These are phyloP conservation scores for Lachnellula hyalina DNA, from an alignment of 2,329 filamentous ascomycete species.

Conservation along the genomic window DNA sequence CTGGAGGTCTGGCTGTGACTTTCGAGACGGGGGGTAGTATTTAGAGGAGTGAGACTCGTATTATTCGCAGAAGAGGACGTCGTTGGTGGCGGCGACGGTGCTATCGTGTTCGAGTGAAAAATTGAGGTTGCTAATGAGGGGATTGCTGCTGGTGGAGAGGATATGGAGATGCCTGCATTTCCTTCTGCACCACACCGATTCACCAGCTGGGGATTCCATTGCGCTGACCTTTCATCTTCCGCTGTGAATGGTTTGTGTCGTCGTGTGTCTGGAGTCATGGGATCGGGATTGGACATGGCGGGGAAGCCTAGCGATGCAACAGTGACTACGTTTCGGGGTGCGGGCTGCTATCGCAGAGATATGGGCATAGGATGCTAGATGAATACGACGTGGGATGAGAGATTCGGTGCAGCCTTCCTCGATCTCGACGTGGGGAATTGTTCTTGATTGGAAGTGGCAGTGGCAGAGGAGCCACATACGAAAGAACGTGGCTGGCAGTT, in stretches of 20 bases:
- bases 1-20: constrained; percentile 18
- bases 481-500: neutral
- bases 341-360: constrained; percentile 4
- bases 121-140: constrained; percentile 10
- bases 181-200: constrained; percentile 13
- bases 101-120: constrained; percentile 37
- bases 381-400: neutral
- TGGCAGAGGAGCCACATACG: constrained; percentile 6
- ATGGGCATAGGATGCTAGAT: neutral
- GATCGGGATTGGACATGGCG: constrained; percentile 22
- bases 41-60: constrained; percentile 18
- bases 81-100: constrained; percentile 32
- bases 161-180: constrained; percentile 10
- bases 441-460: constrained; percentile 10
- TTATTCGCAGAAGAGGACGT: constrained; percentile 6
- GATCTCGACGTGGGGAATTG: constrained; percentile 11
- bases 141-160: constrained; percentile 6
- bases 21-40: constrained; percentile 21
- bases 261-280: constrained; percentile 15
- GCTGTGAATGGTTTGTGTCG: constrained; percentile 7
- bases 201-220: constrained; percentile 5
- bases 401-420: constrained; percentile 12
- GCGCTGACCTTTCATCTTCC: constrained; percentile 4
- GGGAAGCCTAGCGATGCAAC: constrained; percentile 5
- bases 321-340: neutral